Conservation (phyloP, 768 basidiomycete species). For the Russula earlei region DNA sequence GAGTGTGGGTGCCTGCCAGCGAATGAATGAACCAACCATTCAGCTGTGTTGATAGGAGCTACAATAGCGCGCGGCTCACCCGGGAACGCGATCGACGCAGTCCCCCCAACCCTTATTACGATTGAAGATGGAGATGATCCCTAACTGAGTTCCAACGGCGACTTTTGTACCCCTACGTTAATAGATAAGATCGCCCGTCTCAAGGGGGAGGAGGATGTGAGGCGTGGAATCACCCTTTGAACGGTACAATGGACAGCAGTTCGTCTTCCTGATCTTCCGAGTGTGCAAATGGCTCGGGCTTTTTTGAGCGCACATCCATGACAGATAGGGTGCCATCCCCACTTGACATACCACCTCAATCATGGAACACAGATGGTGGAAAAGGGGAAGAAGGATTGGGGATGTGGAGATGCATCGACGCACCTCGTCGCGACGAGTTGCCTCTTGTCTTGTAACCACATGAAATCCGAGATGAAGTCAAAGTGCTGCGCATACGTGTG, state of each 20-base stretch:
- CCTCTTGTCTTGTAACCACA: slow-evolving; percentile 63
- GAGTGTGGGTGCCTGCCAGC: slow-evolving; percentile 73
- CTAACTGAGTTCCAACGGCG: slow-evolving; percentile 83
- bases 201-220: background rate
- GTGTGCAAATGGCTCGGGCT: slow-evolving; percentile 64
- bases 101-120: slow-evolving; percentile 82
- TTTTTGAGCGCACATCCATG: slow-evolving; percentile 81
- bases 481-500: slow-evolving; percentile 78
- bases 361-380: background rate
- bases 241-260: slow-evolving; percentile 72
- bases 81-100: slow-evolving; percentile 84
- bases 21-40: no score
- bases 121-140: slow-evolving; percentile 86
- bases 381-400: background rate
- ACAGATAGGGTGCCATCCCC: slow-evolving; percentile 92
- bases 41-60: slow-evolving; percentile 7
- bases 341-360: slow-evolving; percentile 32
- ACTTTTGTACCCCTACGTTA: slow-evolving; percentile 57
- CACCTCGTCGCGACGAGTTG: slow-evolving; percentile 86
- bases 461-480: slow-evolving; percentile 90
- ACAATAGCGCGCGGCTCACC: slow-evolving; percentile 36
- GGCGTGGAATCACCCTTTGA: slow-evolving; percentile 53
- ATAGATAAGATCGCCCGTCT: background rate
- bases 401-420: slow-evolving; percentile 16
- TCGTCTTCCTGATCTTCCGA: slow-evolving; percentile 98